phyloP scores from a whole-genome alignment of 371 early-diverging fungal genomes.

The Umbelopsis sp. region DNA sequence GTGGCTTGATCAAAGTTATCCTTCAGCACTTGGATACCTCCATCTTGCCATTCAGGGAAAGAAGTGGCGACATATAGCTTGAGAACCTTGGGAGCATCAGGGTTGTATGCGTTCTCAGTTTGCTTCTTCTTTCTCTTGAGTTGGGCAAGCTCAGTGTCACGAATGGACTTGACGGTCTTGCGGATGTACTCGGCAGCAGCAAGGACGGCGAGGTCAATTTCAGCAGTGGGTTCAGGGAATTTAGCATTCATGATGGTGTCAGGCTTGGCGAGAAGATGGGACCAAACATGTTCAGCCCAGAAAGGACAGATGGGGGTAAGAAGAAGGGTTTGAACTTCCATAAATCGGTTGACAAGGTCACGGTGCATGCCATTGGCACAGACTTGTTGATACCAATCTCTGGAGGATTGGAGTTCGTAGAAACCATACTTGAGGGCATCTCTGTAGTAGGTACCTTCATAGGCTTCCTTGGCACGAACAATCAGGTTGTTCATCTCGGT shows the following conservation, averaged over 20 bases:
- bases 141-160: slow-evolving; percentile 79
- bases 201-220: slow-evolving; percentile 70
- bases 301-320: slow-evolving; percentile 92
- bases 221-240: slow-evolving; percentile 69
- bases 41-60: slow-evolving; percentile 96
- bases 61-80: slow-evolving; percentile 76
- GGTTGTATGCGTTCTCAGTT: slow-evolving; percentile 57
- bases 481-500: slow-evolving; percentile 85
- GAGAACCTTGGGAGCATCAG: slow-evolving; percentile 71
- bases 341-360: slow-evolving; percentile 79
- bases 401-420: slow-evolving; percentile 90
- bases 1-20: slow-evolving; percentile 63
- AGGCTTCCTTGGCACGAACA: slow-evolving; percentile 73
- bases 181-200: slow-evolving; percentile 83
- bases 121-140: slow-evolving; percentile 80
- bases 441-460: slow-evolving; percentile 86
- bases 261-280: slow-evolving; percentile 74
- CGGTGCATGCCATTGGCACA: slow-evolving; percentile 82
- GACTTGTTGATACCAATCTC: slow-evolving; percentile 91
- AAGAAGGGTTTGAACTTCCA: slow-evolving; percentile 82
- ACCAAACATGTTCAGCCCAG: slow-evolving; percentile 93
- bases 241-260: slow-evolving; percentile 70
- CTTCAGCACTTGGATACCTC: slow-evolving; percentile 71
- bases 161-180: slow-evolving; percentile 73
- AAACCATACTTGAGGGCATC: slow-evolving; percentile 96